Base-by-base conservation (phyloP, 2,329 filamentous ascomycete genomes). In the Pseudocercospora cruenta region DNA sequence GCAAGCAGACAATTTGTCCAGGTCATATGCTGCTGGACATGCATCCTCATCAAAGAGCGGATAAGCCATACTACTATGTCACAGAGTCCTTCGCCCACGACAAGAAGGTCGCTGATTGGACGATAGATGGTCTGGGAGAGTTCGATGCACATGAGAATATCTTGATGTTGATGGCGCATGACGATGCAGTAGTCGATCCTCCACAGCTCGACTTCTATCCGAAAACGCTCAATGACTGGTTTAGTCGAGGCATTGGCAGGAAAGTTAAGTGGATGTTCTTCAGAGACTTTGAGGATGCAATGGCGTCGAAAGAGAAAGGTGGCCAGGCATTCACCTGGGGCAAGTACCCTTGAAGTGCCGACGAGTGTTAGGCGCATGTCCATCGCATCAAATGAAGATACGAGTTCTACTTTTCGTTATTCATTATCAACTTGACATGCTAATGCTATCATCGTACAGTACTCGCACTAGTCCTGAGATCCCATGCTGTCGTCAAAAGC, bases 271-370 rank as follows among this genome's bases (percentile, higher is more conserved):
- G 75, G 75, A 71, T 78, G 61, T 87, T 87, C 70, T 73, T 87
- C 70, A 78, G 75, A 36, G 84, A 86, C 65, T 85, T 85, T 69
- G 77, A 80, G 6, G 73, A 77, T 28, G 83, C 81, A 0, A 76
- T 84, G 39, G 71, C 74, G 47, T 62, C 60, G 8, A 74, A 73
- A 55, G 67, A 72, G 67, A 69, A 70, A 21, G 70, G 72, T 19
- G 66, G 59, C 3, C 53, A 69, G 54, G 60, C 71, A 0, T 73
- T 72, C 51, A 66, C 43, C 4, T 73, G 72, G 72, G 69, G 67
- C 0, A 53, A 65, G 26, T 71, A 71, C 60, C 67, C 70, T 31
- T 61, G 36, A 47, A 57, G 6, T 22, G 12, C n/a, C 3, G n/a
- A 57, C 16, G 24, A 22, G 0, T 6, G 16, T 6, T 5, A 39